phyloP scores from a whole-genome alignment of 345 rosid species.

The Salix arbutifolia region DNA sequence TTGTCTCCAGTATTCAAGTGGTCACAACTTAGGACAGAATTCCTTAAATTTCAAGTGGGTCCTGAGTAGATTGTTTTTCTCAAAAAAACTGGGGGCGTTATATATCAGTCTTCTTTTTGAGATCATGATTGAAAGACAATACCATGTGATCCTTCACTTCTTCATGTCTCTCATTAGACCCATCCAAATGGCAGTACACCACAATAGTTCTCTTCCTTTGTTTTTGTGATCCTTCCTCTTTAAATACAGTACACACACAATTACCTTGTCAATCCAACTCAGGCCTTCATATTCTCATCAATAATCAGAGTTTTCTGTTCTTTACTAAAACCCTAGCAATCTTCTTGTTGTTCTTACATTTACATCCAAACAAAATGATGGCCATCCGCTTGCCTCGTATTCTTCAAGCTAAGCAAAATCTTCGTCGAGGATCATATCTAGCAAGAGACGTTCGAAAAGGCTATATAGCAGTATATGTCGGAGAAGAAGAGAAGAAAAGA shows the following conservation, averaged over 20 bases:
- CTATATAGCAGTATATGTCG: constrained; percentile 3
- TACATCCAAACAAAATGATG: not conserved
- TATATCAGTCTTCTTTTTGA: not conserved
- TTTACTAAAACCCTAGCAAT: not conserved
- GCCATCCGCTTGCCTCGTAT: not conserved
- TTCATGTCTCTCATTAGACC: not conserved
- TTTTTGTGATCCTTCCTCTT: no score
- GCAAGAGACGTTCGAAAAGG: constrained; percentile 3
- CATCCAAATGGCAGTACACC: not conserved
- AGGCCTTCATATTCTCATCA: not conserved
- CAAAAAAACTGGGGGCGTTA: no score
- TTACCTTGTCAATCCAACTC: no score
- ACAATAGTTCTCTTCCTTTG: no score
- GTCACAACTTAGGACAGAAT: not conserved
- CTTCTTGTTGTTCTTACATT: not conserved
- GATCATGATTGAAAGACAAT: not conserved
- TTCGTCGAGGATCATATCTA: not conserved
- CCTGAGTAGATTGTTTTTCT: not conserved
- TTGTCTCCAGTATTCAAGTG: not conserved
- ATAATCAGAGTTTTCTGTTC: not conserved
- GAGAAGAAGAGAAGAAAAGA: constrained; percentile 11
- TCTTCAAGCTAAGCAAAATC: not conserved
- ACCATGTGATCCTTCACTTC: not conserved
- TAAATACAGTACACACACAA: no score
- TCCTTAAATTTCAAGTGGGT: not conserved